Evolutionary conservation across 2,329 filamentous ascomycete genomes (phyloP).

Genomic region (Colletotrichum falcatum): DNA sequence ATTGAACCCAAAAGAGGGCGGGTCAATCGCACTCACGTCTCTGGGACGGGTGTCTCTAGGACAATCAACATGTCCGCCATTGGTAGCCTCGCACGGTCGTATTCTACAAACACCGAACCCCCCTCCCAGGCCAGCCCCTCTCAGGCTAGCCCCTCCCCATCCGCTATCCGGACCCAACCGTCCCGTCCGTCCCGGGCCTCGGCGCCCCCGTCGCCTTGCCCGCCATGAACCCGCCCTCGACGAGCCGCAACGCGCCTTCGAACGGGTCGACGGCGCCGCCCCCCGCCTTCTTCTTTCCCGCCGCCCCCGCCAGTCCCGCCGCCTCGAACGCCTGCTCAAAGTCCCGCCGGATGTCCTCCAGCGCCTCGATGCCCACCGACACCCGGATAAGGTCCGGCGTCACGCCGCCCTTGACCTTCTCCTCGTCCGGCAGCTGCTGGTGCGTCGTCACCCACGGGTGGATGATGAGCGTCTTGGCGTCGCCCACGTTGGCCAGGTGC

Average conservation of each 20-base stretch:
- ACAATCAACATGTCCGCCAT: no score
- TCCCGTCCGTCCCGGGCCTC: conserved; percentile 33
- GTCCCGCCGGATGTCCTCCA: conserved; percentile 79
- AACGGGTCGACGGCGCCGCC: no score
- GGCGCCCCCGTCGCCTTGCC: conserved; percentile 35
- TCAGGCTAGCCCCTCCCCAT: no score
- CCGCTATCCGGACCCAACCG: no score
- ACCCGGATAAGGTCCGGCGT: conserved; percentile 55
- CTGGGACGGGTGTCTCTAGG: no score
- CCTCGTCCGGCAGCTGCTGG: conserved; percentile 75
- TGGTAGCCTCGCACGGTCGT: no score
- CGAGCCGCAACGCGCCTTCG: conserved; percentile 22
- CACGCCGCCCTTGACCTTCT: conserved; percentile 73
- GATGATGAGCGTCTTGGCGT: conserved; percentile 78
- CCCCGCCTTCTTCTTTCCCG: conserved; percentile 27
- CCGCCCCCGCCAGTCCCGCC: conserved; percentile 28
- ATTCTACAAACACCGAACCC: no score
- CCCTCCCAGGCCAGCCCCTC: no score
- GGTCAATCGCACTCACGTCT: no score
- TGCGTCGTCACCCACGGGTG: conserved; percentile 81
- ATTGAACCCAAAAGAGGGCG: no score
- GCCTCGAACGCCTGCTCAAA: conserved; percentile 69
- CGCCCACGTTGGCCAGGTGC: conserved; percentile 79
- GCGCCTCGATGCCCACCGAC: conserved; percentile 68
- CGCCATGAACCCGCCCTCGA: conserved; percentile 37